Evolutionary conservation across 164 flowering plant genomes (phyloP).

Genomic region (Piper longum): DNA sequence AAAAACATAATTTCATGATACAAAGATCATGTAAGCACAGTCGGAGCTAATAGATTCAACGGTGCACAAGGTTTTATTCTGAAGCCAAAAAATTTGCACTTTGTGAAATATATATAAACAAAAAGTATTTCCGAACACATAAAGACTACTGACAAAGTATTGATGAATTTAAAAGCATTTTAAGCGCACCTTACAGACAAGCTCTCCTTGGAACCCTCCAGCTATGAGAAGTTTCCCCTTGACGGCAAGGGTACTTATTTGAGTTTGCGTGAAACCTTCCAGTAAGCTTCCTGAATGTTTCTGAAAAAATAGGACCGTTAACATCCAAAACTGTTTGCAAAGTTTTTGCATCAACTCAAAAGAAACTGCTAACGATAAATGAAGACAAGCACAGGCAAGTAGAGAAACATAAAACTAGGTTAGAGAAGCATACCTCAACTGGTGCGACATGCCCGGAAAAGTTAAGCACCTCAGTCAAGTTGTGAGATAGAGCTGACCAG

Average conservation of each 20-base stretch:
- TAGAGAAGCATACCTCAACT: conserved; percentile 22
- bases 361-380: neutral
- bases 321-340: no score
- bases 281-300: conserved; percentile 45
- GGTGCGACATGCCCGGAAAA: conserved; percentile 11
- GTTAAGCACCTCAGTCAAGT: conserved; percentile 9
- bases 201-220: conserved; percentile 89
- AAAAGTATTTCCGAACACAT: no score
- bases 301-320: conserved; percentile 15
- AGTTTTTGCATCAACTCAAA: neutral
- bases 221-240: conserved; percentile 53
- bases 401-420: neutral
- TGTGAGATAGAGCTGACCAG: conserved; percentile 10
- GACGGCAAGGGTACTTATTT: conserved; percentile 70
- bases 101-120: no score
- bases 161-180: no score
- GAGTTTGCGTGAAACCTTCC: conserved; percentile 64
- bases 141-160: no score
- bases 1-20: no score
- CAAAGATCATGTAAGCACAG: no score
- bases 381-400: no score
- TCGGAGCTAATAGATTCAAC: no score
- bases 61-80: no score
- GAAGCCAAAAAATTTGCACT: no score
- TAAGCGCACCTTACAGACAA: conserved; percentile 49